Conservation (phyloP, 108 stramenopile species). For the Fragilaria radians region DNA sequence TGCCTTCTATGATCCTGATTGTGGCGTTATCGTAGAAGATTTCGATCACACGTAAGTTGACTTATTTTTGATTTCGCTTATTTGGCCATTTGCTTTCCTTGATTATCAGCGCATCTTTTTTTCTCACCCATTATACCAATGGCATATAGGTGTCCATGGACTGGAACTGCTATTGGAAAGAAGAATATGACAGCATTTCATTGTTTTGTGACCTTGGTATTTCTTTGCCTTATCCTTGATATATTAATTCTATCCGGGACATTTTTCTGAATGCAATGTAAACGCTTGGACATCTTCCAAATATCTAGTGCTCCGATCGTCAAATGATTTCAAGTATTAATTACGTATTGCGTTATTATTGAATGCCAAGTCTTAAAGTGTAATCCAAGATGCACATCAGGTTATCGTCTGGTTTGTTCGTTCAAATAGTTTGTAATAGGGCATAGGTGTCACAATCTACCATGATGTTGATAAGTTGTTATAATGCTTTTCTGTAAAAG, state of each 20-base stretch:
- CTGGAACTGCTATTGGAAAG: conserved; percentile 72
- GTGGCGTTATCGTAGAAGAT: conserved; percentile 77
- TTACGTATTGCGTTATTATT: too few species aligned
- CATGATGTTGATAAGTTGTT: too few species aligned
- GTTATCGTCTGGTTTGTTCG: too few species aligned
- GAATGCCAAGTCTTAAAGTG: too few species aligned
- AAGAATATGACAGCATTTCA: conserved; percentile 73
- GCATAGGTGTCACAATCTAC: too few species aligned
- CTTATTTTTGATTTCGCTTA: neutral
- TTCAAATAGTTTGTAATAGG: too few species aligned
- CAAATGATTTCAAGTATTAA: too few species aligned
- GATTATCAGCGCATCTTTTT: neutral
- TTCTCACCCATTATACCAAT: neutral
- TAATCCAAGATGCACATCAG: too few species aligned
- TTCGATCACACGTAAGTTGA: conserved; percentile 83
- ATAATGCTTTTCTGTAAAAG: too few species aligned
- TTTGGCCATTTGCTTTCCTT: neutral
- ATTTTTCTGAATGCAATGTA: conserved; percentile 1
- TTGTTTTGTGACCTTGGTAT: conserved; percentile 57
- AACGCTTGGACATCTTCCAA: too few species aligned
- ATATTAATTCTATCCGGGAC: conserved; percentile 40
- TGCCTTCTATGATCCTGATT: conserved; percentile 80
- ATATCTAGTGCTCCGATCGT: too few species aligned
- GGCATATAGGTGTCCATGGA: conserved; percentile 40
- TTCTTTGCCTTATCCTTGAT: conserved; percentile 56